Evolutionary conservation across 768 basidiomycete genomes (phyloP).

Genomic region (Mycena chlorophos): DNA sequence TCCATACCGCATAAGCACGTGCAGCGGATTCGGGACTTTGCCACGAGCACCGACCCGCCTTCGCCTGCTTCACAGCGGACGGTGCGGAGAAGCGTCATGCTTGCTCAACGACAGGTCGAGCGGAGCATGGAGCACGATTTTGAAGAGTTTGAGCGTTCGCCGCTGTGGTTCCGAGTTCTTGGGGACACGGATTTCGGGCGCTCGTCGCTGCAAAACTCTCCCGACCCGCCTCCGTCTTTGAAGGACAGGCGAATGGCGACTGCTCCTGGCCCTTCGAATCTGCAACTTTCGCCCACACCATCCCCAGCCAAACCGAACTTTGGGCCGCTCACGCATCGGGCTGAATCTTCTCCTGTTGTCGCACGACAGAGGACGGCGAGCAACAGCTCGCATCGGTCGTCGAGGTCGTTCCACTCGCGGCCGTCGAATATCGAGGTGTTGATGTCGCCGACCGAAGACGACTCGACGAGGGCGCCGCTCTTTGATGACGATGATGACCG

Average conservation of each 20-base stretch:
- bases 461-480: constrained; percentile 67
- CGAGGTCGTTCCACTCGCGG: constrained; percentile 29
- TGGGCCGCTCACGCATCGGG: constrained; percentile 21
- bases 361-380: constrained; percentile 43
- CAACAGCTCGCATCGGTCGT: constrained; percentile 40
- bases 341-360: constrained; percentile 39
- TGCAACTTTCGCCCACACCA: constrained; percentile 12
- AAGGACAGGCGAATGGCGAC: constrained; percentile 13
- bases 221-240: constrained; percentile 16
- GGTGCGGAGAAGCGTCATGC: constrained; percentile 76
- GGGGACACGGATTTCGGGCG: constrained; percentile 58
- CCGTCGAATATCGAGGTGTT: constrained; percentile 76
- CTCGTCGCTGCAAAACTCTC: constrained; percentile 16
- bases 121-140: constrained; percentile 91
- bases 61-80: constrained; percentile 47
- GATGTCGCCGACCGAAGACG: constrained; percentile 69
- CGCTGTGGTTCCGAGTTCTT: constrained; percentile 89
- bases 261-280: constrained; percentile 15
- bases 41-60: constrained; percentile 46
- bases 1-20: constrained; percentile 72
- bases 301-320: constrained; percentile 19
- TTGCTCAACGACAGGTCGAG: constrained; percentile 84
- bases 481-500: constrained; percentile 82
- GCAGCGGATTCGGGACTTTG: constrained; percentile 68
- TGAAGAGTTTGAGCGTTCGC: constrained; percentile 82